Percentiles rank a stretch among this genome's conserved stretches.
These are phyloP conservation scores for Phytophthora pistaciae DNA, from an alignment of 352 stramenopile species.

Conservation along the genomic window DNA sequence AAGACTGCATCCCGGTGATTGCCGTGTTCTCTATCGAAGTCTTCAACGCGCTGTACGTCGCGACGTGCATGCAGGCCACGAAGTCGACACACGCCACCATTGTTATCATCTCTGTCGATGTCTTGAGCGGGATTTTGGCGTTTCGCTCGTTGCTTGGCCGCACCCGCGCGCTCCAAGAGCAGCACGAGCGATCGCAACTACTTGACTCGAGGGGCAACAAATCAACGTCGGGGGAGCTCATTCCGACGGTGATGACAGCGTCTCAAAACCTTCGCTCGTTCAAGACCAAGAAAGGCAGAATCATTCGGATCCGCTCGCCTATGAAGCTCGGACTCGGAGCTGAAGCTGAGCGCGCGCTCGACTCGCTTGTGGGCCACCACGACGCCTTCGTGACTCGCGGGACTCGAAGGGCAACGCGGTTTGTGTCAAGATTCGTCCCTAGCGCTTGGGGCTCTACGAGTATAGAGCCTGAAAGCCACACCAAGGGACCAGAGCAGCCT, in stretches of 20 bases:
- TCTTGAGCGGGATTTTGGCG: conserved; percentile 10
- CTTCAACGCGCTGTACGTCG: conserved; percentile 39
- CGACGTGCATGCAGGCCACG: conserved; percentile 33
- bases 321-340: not conserved
- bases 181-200: not conserved
- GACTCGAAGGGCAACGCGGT: not conserved
- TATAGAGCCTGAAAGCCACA: not conserved
- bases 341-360: conserved; percentile 8
- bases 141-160: not conserved
- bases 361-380: conserved; percentile 17
- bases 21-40: conserved; percentile 42
- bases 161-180: conserved; percentile 1
- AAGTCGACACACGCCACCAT: conserved; percentile 27
- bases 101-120: conserved; percentile 26
- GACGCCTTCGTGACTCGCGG: not conserved
- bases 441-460: not conserved
- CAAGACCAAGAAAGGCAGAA: conserved; percentile 4
- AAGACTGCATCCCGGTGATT: conserved; percentile 32
- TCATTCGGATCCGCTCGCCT: conserved; percentile 14
- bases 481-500: not conserved
- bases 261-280: conserved; percentile 4
- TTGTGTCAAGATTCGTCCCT: not conserved
- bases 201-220: not conserved
- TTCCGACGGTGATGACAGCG: conserved; percentile 1
- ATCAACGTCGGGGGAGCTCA: not conserved